These are phyloP conservation scores for Colletotrichum paranaense DNA, from an alignment of 2,329 filamentous ascomycete genomes.

Conservation along the genomic window DNA sequence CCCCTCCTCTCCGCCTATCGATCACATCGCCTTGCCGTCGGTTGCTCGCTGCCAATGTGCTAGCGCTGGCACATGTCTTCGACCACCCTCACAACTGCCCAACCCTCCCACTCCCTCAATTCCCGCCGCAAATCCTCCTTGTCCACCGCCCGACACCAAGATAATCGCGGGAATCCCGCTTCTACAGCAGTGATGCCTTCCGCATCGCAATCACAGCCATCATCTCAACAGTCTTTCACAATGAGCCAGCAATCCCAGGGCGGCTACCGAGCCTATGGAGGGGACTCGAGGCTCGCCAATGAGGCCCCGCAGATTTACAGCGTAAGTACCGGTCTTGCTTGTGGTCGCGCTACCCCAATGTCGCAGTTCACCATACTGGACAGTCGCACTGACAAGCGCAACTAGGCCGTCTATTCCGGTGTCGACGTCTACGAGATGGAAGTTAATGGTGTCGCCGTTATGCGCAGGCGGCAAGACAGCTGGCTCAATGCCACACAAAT, in stretches of 20 bases:
- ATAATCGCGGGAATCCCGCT: not conserved
- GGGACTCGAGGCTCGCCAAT: constrained; percentile 45
- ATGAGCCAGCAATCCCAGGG: constrained; percentile 67
- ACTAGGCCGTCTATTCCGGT: constrained; percentile 87
- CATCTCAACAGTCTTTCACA: constrained; percentile 66
- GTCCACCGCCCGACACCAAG: constrained; percentile 5
- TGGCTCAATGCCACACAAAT: constrained; percentile 99
- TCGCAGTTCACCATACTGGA: not conserved
- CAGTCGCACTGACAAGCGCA: constrained; percentile 7
- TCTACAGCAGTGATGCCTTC: constrained; percentile 46
- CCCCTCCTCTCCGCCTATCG: not conserved
- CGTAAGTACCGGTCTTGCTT: constrained; percentile 51
- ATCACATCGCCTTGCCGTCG: constrained; percentile 9
- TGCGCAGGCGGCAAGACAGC: constrained; percentile 93
- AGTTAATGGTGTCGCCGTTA: constrained; percentile 90
- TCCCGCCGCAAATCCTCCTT: constrained; percentile 30
- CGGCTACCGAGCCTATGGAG: constrained; percentile 53
- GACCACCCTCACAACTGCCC: constrained; percentile 24
- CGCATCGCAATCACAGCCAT: constrained; percentile 60
- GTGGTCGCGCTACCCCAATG: not conserved
- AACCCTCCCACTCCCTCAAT: constrained; percentile 27
- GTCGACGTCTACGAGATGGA: constrained; percentile 99
- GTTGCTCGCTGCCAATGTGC: constrained; percentile 25
- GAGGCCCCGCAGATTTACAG: constrained; percentile 71
- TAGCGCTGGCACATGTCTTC: constrained; percentile 36